Conservation (phyloP, 768 basidiomycete species). For the Calvatia gigantea region DNA sequence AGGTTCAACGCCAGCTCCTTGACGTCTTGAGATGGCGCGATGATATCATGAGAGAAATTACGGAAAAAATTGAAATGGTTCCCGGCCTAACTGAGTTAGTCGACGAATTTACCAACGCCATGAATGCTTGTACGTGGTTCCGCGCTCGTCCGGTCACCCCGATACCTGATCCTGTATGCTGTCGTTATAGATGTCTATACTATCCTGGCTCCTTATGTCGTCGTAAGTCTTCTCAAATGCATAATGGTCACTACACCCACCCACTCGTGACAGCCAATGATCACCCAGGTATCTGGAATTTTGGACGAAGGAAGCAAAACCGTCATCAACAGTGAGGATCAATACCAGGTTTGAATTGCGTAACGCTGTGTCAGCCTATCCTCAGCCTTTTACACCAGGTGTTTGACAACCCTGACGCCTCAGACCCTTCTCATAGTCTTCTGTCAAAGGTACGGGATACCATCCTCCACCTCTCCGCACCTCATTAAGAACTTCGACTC, state of each 20-base stretch:
- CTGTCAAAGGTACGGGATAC: constrained; percentile 51
- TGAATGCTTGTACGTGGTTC: constrained; percentile 56
- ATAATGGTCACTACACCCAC: neutral
- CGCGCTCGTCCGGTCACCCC: neutral
- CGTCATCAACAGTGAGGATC: constrained; percentile 67
- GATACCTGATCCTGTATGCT: neutral
- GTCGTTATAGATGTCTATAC: constrained; percentile 52
- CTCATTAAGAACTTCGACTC: neutral
- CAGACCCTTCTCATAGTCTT: constrained; percentile 71
- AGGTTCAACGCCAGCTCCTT: constrained; percentile 55
- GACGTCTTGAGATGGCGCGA: constrained; percentile 64
- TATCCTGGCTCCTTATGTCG: constrained; percentile 62
- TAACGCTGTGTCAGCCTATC: neutral
- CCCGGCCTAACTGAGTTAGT: constrained; percentile 56
- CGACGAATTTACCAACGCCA: constrained; percentile 58
- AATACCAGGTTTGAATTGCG: constrained; percentile 46
- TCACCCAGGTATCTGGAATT: constrained; percentile 52
- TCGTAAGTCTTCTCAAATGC: constrained; percentile 28
- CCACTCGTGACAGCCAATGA: constrained; percentile 43
- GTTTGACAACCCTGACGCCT: constrained; percentile 62
- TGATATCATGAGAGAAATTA: constrained; percentile 47
- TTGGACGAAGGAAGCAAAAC: constrained; percentile 63
- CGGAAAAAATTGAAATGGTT: constrained; percentile 59
- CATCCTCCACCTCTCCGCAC: neutral
- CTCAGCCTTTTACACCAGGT: constrained; percentile 32